phyloP scores from a whole-genome alignment of 2,329 filamentous ascomycete species.

The Fusarium nygamai region DNA sequence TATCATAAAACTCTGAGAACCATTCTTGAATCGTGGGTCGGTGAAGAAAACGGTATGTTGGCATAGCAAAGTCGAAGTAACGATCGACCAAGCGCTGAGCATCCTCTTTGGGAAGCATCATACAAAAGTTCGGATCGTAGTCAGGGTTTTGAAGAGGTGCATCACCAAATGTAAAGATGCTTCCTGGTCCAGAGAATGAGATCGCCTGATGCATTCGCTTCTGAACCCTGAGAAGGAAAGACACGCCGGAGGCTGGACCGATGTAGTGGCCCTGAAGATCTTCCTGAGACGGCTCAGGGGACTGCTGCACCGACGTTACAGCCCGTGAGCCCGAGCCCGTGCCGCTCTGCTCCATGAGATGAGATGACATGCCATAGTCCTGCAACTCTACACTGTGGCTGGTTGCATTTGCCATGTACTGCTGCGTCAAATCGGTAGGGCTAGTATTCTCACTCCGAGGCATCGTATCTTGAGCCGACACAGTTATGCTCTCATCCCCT shows the following conservation, averaged over 20 bases:
- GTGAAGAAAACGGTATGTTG: constrained; percentile 66
- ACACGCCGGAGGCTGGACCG: constrained; percentile 46
- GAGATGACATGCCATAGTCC: constrained; percentile 13
- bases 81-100: constrained; percentile 53
- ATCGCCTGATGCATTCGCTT: constrained; percentile 44
- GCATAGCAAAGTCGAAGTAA: constrained; percentile 67
- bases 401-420: background rate
- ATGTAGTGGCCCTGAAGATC: constrained; percentile 48
- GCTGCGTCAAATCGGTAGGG: constrained; percentile 3
- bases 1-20: constrained; percentile 55
- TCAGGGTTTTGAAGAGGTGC: constrained; percentile 54
- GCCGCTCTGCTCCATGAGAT: background rate
- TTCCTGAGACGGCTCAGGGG: constrained; percentile 45
- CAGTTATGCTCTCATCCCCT: constrained; percentile 1
- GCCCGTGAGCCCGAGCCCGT: background rate
- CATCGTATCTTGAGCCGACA: constrained; percentile 6
- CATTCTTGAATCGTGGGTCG: constrained; percentile 61
- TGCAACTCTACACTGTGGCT: background rate
- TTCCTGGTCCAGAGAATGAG: constrained; percentile 42
- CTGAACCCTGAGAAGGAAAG: constrained; percentile 45
- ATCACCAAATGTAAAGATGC: constrained; percentile 61
- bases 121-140: constrained; percentile 48
- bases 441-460: background rate
- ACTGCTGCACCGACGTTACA: constrained; percentile 33
- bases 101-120: constrained; percentile 53